Percentiles rank a stretch among this genome's conserved stretches.
Conservation (phyloP, 192 early-diverging fungal species). For the Linnemannia exigua region DNA sequence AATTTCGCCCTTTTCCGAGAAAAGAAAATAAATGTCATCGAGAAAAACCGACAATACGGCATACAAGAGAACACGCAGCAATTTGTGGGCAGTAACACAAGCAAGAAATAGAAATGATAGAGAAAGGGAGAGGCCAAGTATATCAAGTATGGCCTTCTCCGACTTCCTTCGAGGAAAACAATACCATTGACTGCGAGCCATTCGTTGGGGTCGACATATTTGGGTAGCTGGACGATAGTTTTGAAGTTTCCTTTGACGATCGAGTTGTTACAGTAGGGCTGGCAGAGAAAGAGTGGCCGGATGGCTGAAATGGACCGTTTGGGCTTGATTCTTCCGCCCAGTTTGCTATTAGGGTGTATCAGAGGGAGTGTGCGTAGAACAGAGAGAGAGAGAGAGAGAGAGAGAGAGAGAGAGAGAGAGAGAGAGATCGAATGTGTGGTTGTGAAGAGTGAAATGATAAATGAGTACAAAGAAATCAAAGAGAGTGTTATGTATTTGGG, state of each 20-base stretch:
- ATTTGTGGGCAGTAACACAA: not conserved
- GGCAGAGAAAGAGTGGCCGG: slow-evolving; percentile 68
- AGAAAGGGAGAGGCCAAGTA: not conserved
- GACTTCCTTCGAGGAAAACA: not conserved
- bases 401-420: not conserved
- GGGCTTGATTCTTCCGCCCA: slow-evolving; percentile 36
- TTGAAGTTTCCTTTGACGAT: slow-evolving; percentile 95
- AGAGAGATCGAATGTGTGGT: too few species aligned
- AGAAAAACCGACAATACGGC: too few species aligned
- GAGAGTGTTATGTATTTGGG: not conserved
- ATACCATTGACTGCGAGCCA: slow-evolving; percentile 92
- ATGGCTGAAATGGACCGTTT: slow-evolving; percentile 44
- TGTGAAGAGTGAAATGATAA: not conserved
- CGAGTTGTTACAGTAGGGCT: slow-evolving; percentile 80
- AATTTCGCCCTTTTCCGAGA: not conserved
- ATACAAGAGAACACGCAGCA: too few species aligned
- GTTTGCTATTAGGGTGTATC: slow-evolving; percentile 20
- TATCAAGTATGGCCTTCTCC: not conserved
- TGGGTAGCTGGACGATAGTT: slow-evolving; percentile 90
- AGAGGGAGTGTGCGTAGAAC: not conserved
- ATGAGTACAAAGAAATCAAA: not conserved
- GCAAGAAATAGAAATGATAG: not conserved
- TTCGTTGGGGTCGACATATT: slow-evolving; percentile 93
- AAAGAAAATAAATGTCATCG: not conserved
- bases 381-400: not conserved